Evolutionary conservation across 2,329 filamentous ascomycete species (phyloP).

Genomic region (Paraphaeosphaeria minitans): DNA sequence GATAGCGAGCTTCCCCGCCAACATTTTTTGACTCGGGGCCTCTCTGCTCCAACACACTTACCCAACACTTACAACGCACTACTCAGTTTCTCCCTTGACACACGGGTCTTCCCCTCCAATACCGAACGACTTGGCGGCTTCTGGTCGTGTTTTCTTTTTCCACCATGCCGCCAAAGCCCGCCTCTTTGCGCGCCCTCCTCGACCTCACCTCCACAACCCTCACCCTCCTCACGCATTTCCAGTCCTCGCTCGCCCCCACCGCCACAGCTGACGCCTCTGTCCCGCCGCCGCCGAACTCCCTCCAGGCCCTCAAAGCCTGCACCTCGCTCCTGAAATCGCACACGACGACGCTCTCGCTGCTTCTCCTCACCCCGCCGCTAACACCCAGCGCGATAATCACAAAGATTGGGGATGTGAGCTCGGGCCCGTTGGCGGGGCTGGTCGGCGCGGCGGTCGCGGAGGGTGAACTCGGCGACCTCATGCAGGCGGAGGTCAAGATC

Average conservation of each 20-base stretch:
- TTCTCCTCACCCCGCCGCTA: slow-evolving; percentile 86
- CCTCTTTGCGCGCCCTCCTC: slow-evolving; percentile 37
- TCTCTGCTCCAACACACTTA: too few species aligned
- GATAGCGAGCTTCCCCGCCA: background rate
- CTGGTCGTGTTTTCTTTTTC: too few species aligned
- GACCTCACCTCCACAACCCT: slow-evolving; percentile 44
- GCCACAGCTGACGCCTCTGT: slow-evolving; percentile 16
- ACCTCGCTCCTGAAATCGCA: slow-evolving; percentile 78
- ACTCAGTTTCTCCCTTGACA: background rate
- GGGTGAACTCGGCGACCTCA: slow-evolving; percentile 47
- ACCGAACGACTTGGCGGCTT: background rate
- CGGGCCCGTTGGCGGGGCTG: slow-evolving; percentile 73
- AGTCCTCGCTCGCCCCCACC: slow-evolving; percentile 38
- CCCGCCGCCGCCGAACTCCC: slow-evolving; percentile 49
- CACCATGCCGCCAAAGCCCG: slow-evolving; percentile 20
- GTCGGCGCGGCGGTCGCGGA: slow-evolving; percentile 59
- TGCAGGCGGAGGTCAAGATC: slow-evolving; percentile 67
- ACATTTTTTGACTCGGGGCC: background rate
- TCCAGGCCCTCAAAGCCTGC: slow-evolving; percentile 73
- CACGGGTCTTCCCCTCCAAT: background rate
- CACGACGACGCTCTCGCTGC: slow-evolving; percentile 82
- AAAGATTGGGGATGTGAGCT: slow-evolving; percentile 73
- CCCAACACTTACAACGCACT: background rate
- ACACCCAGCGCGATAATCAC: slow-evolving; percentile 75
- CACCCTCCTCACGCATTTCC: slow-evolving; percentile 44